Evolutionary conservation across 2,329 filamentous ascomycete species (phyloP).

Genomic region (Pseudomassariella vexata): DNA sequence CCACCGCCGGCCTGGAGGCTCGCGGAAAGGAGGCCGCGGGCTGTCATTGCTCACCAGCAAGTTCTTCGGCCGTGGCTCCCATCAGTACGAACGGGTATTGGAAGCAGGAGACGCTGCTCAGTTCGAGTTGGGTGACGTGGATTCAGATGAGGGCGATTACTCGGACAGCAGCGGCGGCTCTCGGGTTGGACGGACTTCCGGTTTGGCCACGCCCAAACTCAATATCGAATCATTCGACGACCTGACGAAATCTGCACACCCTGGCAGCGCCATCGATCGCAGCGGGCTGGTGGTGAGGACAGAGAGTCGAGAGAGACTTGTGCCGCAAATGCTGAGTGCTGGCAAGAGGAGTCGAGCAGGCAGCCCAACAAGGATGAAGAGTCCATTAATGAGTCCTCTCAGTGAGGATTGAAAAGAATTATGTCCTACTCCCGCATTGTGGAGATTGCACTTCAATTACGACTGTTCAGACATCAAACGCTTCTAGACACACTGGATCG

Average conservation of each 20-base stretch:
- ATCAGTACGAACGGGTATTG: conserved; percentile 75
- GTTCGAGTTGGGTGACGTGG: conserved; percentile 70
- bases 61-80: conserved; percentile 54
- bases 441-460: conserved; percentile 5
- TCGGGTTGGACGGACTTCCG: conserved; percentile 54
- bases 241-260: conserved; percentile 22
- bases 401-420: conserved; percentile 33
- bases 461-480: conserved; percentile 4
- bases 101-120: conserved; percentile 72
- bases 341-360: conserved; percentile 51
- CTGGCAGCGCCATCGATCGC: conserved; percentile 49
- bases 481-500: not conserved
- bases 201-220: conserved; percentile 61
- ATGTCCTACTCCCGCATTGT: too few species aligned
- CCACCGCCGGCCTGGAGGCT: conserved; percentile 38
- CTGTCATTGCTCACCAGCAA: conserved; percentile 51
- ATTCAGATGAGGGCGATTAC: conserved; percentile 58
- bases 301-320: conserved; percentile 77
- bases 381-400: conserved; percentile 46
- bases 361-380: conserved; percentile 55
- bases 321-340: conserved; percentile 49
- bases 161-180: conserved; percentile 53
- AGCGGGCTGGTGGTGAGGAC: conserved; percentile 74
- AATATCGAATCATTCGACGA: conserved; percentile 48
- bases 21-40: conserved; percentile 38